phyloP scores from a whole-genome alignment of 169 alveolate species.

The Plasmodium malariae region DNA sequence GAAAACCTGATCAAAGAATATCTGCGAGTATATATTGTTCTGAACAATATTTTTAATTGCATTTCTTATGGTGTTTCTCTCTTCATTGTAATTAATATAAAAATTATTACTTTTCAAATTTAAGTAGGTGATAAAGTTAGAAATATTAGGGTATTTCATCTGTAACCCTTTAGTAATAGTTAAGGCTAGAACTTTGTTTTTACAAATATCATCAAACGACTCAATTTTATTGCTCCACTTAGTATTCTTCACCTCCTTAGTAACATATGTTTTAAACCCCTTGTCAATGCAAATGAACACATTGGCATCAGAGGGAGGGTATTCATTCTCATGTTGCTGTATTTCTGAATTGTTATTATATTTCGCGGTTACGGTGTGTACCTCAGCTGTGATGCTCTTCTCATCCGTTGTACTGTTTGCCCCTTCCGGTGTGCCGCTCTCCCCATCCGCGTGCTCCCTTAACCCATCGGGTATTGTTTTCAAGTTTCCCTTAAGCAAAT shows the following conservation, averaged over 20 bases:
- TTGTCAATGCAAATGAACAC: conserved; percentile 27
- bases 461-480: conserved; percentile 4
- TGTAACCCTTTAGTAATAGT: conserved; percentile 69
- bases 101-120: conserved; percentile 37
- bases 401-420: neutral
- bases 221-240: conserved; percentile 30
- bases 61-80: conserved; percentile 43
- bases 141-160: conserved; percentile 70
- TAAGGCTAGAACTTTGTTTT: conserved; percentile 24
- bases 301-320: conserved; percentile 34
- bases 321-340: neutral
- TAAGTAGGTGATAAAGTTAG: conserved; percentile 42
- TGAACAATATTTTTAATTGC: conserved; percentile 30
- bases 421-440: neutral
- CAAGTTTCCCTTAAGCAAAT: conserved; percentile 35
- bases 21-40: conserved; percentile 43
- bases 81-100: conserved; percentile 67
- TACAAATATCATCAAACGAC: conserved; percentile 59
- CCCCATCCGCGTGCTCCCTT: neutral
- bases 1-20: conserved; percentile 54
- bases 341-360: neutral
- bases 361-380: neutral
- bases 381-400: neutral
- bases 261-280: conserved; percentile 28
- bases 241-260: neutral